These are phyloP conservation scores for Pseudoturritis turrita DNA, from an alignment of 345 rosid species.

Conservation along the genomic window DNA sequence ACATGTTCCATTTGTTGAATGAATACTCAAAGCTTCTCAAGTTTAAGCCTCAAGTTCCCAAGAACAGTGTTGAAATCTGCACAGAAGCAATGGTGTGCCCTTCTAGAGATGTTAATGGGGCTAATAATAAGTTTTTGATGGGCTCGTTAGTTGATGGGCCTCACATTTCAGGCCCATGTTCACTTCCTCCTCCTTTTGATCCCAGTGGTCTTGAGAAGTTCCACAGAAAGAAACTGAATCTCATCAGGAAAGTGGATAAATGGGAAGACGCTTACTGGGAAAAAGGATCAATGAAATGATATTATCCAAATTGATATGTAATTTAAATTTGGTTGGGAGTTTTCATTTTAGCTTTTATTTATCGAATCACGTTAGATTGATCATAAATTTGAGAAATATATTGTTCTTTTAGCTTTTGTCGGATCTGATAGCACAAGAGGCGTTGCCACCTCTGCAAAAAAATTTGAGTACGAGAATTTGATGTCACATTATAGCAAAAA, in stretches of 20 bases:
- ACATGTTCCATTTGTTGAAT: conserved; percentile 68
- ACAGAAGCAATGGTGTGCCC: conserved; percentile 53
- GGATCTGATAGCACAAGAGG: too few species aligned
- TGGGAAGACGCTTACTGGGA: conserved; percentile 57
- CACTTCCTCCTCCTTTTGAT: conserved; percentile 52
- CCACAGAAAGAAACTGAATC: conserved; percentile 34
- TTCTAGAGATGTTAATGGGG: conserved; percentile 29
- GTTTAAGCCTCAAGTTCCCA: conserved; percentile 45
- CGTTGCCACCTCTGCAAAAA: too few species aligned
- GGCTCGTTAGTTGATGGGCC: conserved; percentile 52
- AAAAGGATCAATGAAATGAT: conserved; percentile 1
- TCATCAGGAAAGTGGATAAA: conserved; percentile 45
- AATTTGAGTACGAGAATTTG: too few species aligned
- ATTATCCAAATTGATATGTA: neutral
- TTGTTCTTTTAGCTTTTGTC: too few species aligned
- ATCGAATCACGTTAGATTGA: neutral
- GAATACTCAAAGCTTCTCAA: conserved; percentile 63
- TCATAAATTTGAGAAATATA: neutral
- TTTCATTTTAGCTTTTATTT: neutral
- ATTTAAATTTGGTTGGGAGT: neutral
- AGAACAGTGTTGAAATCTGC: conserved; percentile 50
- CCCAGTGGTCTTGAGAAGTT: conserved; percentile 29
- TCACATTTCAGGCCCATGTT: conserved; percentile 43
- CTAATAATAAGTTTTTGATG: conserved; percentile 44
- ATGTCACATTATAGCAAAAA: too few species aligned